Evolutionary conservation across 1,139 yeast species (phyloP).

Genomic region (Kazachstania sp.): DNA sequence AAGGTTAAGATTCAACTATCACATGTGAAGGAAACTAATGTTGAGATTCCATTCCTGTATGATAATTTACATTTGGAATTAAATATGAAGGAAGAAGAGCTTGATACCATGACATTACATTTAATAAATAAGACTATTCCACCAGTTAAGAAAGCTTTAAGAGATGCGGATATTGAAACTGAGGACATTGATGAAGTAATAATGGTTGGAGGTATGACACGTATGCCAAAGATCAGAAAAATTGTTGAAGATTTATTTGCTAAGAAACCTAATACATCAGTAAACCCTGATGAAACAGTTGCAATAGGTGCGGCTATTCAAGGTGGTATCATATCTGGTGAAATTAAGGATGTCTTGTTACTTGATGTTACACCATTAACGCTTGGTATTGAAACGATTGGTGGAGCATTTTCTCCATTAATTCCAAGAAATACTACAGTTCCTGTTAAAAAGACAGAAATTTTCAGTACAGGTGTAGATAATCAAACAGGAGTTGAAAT

Average conservation of each 20-base stretch:
- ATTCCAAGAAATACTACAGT: constrained; percentile 70
- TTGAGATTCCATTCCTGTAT: constrained; percentile 55
- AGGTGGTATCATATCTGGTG: constrained; percentile 70
- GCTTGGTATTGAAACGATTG: constrained; percentile 73
- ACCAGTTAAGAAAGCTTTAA: constrained; percentile 58
- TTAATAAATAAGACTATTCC: constrained; percentile 54
- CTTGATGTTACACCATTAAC: constrained; percentile 78
- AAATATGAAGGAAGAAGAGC: constrained; percentile 49
- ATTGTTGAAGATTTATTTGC: constrained; percentile 50
- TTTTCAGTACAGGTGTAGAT: constrained; percentile 78
- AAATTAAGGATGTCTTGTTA: constrained; percentile 58
- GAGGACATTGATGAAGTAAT: constrained; percentile 63
- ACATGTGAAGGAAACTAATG: constrained; percentile 46
- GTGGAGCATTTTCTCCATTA: constrained; percentile 71
- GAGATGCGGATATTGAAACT: constrained; percentile 58
- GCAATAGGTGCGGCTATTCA: constrained; percentile 82
- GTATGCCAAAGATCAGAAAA: constrained; percentile 67
- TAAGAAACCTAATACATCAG: constrained; percentile 52
- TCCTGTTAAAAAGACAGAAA: constrained; percentile 62
- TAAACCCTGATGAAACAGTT: constrained; percentile 80
- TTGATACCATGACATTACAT: constrained; percentile 54
- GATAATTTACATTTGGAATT: constrained; percentile 44
- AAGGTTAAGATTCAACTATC: constrained; percentile 62
- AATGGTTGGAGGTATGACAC: constrained; percentile 77
- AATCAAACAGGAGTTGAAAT: constrained; percentile 76